Evolutionary conservation across 805 yeast species (phyloP), one percentile per base, ranked within the genome.

Genomic region (Candida michaelii): DNA sequence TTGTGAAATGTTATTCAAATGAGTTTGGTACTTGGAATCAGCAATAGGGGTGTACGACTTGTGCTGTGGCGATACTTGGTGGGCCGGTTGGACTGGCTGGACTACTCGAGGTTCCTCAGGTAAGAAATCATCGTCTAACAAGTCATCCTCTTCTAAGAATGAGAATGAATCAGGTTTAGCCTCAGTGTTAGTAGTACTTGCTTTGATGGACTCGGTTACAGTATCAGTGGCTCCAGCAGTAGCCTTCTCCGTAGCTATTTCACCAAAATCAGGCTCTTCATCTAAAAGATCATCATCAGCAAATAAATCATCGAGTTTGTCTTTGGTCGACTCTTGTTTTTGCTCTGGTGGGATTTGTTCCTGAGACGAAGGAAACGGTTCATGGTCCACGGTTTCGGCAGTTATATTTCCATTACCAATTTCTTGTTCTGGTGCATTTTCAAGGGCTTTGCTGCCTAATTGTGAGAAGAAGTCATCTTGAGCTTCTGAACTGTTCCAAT

Each of bases 71-170:
- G 23, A 8, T 6, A 21, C 23, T 21, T 21, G 23, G 5, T 21
- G 23, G 5, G 23, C 23, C 8, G 5, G 23, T 35, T 35, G 24
- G 13, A 35, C 30, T 13, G 38, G 38, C 14, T 23, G 36, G 3
- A 15, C 5, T 30, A 8, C 12, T 15, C 19, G 13, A 31, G 50
- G 43, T 13, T 36, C n/a, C n/a, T n/a, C 45, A 30, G 30, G 43
- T 14, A 31, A 35, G 4, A 39, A 29, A 16, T 39, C 43, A 31
- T 43, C 48, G 12, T 44, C 46, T 21, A 43, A 39, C 24, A 45
- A 32, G 9, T 47, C 62, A 29, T 63, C 69, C 6, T 64, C 66
- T 42, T 41, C 45, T 19, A 42, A 39, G 29, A 42, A 42, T 5
- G 25, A 39, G 8, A 42, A 31, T 7, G 39, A 35, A 21, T 35